A percentile compares a stretch with the other conserved stretches of the same genome.
Conservation (phyloP, 345 rosid genomes). For the Salix purpurea region DNA sequence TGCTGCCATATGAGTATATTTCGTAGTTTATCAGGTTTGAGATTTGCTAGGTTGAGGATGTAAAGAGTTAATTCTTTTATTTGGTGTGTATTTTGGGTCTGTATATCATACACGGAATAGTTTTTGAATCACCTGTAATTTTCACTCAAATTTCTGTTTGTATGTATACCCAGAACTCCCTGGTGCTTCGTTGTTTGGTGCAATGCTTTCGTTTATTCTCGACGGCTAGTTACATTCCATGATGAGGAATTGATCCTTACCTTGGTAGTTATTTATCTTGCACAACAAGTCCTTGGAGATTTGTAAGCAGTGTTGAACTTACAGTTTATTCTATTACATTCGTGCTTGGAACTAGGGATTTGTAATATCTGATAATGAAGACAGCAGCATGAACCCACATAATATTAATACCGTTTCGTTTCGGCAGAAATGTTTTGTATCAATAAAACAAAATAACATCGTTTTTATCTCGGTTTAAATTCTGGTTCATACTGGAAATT, state of each 20-base stretch:
- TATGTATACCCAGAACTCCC: conserved; percentile 1
- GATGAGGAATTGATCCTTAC: not conserved
- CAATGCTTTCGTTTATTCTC: not conserved
- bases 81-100: conserved; percentile 3
- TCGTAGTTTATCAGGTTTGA: conserved; percentile 22
- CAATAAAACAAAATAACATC: fast-evolving
- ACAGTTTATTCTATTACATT: not conserved
- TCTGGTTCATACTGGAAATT: too few relatives aligned
- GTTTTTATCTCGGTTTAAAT: too few relatives aligned
- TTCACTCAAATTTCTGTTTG: conserved; percentile 1
- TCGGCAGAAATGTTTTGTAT: too few relatives aligned
- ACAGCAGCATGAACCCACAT: not conserved
- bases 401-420: too few relatives aligned
- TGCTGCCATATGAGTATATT: conserved; percentile 20
- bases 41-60: conserved; percentile 2
- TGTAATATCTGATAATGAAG: not conserved
- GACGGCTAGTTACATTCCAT: not conserved
- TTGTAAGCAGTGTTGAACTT: not conserved
- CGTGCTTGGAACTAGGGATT: not conserved
- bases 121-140: not conserved
- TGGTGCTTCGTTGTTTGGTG: not conserved
- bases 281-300: not conserved
- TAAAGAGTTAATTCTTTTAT: conserved; percentile 8
- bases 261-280: not conserved
- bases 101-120: not conserved